A percentile compares a stretch with the other conserved stretches of the same genome.
phyloP scores from a whole-genome alignment of 768 basidiomycete species.

The Lactifluus pinguis region DNA sequence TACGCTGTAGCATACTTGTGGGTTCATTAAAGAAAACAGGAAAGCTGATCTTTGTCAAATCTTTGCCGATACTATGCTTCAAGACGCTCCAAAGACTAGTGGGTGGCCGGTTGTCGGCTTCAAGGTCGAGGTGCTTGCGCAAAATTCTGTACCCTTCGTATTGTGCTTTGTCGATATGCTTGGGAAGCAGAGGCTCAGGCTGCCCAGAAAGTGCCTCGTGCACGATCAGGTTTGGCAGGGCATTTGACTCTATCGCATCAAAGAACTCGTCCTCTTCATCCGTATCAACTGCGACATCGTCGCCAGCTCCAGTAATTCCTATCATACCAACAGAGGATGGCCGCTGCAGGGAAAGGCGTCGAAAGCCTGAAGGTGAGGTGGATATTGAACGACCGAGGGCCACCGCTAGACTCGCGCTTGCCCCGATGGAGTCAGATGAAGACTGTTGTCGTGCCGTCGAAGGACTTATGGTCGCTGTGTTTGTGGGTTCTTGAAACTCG shows the following conservation, averaged over 20 bases:
- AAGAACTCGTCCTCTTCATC: constrained; percentile 96
- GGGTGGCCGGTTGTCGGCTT: constrained; percentile 70
- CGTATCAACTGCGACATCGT: constrained; percentile 37
- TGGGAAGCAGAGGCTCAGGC: constrained; percentile 27
- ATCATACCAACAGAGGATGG: not conserved
- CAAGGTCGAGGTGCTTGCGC: constrained; percentile 50
- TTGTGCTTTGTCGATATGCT: constrained; percentile 32
- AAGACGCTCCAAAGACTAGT: constrained; percentile 92
- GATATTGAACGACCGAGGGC: constrained; percentile 3
- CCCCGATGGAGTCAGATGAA: not conserved
- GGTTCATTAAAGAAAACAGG: constrained; percentile 92
- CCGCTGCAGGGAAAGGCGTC: constrained; percentile 13
- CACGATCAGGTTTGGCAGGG: constrained; percentile 66
- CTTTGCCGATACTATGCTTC: constrained; percentile 94
- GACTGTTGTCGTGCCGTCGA: not conserved
- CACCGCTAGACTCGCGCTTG: not conserved
- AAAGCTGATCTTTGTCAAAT: constrained; percentile 91
- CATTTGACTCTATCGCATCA: constrained; percentile 85
- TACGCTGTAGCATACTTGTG: constrained; percentile 93
- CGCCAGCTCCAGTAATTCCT: not conserved
- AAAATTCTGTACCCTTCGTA: constrained; percentile 65
- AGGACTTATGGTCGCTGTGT: constrained; percentile 6
- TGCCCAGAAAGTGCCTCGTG: constrained; percentile 51
- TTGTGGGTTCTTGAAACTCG: not conserved
- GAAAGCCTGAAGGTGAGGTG: not conserved